A percentile compares a stretch with the other conserved stretches of the same genome.
These are phyloP conservation scores for Kodamaea suecica DNA, from an alignment of 1,139 yeast species.

Conservation along the genomic window DNA sequence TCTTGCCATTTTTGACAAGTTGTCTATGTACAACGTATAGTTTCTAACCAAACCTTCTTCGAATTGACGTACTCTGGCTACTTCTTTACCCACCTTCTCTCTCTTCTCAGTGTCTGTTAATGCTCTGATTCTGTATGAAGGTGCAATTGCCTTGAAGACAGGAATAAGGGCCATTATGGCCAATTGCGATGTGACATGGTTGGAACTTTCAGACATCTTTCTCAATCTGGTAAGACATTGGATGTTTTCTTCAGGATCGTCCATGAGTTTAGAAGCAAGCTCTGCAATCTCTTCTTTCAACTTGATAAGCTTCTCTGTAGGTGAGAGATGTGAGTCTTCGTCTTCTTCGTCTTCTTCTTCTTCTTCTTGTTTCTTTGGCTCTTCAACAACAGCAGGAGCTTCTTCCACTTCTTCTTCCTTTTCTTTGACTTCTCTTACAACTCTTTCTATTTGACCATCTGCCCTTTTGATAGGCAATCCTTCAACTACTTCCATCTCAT, in stretches of 20 bases:
- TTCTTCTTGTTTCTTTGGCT: slow-evolving; percentile 19
- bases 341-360: slow-evolving; percentile 36
- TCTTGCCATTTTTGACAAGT: slow-evolving; percentile 44
- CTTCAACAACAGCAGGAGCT: slow-evolving; percentile 10
- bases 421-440: slow-evolving; percentile 35
- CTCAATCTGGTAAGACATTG: slow-evolving; percentile 64
- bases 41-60: slow-evolving; percentile 74
- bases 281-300: slow-evolving; percentile 84
- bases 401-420: slow-evolving; percentile 20
- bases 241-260: slow-evolving; percentile 87
- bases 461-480: slow-evolving; percentile 76
- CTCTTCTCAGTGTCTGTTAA: slow-evolving; percentile 75
- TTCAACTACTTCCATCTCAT: slow-evolving; percentile 51
- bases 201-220: slow-evolving; percentile 66
- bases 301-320: slow-evolving; percentile 53
- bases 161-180: slow-evolving; percentile 78
- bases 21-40: slow-evolving; percentile 66
- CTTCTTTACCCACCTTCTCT: slow-evolving; percentile 81
- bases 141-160: slow-evolving; percentile 80
- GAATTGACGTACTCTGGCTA: slow-evolving; percentile 68
- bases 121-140: slow-evolving; percentile 83
- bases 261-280: slow-evolving; percentile 71
- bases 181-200: slow-evolving; percentile 67
- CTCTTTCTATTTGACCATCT: slow-evolving; percentile 71
- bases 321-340: slow-evolving; percentile 48